phyloP scores from a whole-genome alignment of 257 asterid genomes.

The Solanum bulbocastanum region DNA sequence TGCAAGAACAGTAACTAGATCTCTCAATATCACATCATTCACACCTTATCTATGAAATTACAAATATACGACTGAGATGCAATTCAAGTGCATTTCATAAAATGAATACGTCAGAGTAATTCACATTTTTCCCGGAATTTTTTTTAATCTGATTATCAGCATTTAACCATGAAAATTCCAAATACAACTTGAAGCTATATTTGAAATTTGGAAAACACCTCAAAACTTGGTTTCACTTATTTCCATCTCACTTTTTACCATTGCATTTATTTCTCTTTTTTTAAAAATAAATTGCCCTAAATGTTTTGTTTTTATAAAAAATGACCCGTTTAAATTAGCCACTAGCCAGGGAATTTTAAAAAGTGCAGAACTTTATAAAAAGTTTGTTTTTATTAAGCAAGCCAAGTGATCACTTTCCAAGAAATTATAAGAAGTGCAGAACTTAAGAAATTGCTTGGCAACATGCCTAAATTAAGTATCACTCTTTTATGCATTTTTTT shows the following conservation, averaged over 20 bases:
- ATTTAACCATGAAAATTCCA: background rate
- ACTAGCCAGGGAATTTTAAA: background rate
- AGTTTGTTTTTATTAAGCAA: background rate
- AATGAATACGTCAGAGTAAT: background rate
- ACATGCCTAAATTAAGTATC: background rate
- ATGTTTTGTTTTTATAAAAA: background rate
- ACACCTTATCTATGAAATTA: background rate
- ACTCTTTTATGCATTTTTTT: background rate
- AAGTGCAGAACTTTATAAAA: background rate
- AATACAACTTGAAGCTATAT: background rate
- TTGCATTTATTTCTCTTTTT: background rate
- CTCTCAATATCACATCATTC: background rate
- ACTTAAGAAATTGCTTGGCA: background rate
- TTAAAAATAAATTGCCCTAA: fast-evolving
- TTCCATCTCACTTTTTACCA: background rate
- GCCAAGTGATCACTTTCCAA: background rate
- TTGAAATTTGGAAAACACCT: background rate
- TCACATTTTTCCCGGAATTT: background rate
- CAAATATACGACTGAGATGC: background rate
- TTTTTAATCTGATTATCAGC: background rate
- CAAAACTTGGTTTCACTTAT: background rate
- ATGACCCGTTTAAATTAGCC: background rate
- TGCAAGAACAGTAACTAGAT: background rate
- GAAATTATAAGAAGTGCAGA: background rate
- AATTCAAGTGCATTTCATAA: background rate